Base-by-base conservation (phyloP, 2,329 filamentous ascomycete genomes). In the Madurella fahalii region DNA sequence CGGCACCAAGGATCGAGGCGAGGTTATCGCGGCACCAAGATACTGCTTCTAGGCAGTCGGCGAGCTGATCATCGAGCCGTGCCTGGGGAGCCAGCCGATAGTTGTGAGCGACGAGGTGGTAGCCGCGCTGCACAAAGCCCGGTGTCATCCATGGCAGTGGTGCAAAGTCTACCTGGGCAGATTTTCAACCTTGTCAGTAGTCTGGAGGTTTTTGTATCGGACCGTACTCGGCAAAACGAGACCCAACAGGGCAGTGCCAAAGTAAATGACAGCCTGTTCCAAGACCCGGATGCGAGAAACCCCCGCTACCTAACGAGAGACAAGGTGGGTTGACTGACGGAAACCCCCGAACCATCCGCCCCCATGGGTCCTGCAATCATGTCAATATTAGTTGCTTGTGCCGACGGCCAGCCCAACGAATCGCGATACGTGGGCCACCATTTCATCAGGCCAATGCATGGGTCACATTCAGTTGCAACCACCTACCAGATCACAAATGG, bases 21-120 rank as follows among this genome's bases (percentile, higher is more conserved):
- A 64, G 50, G 17, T 59, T 57, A 1, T 41, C 46, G 9, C 61
- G 62, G 31, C 53, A 54, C 60, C 62, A 63, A 4, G 47, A 42
- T 2, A 64, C 48, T 2, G 56, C 47, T 18, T 54, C 53, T 20
- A 64, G 47, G 9, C 53, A 60, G 53, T 64, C 61, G 31, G 51
- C 52, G 3, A 64, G 50, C 45, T 63, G 61, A 8, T 62, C 56
- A 18, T 61, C 60, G 4, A 59, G 34, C 0, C 57, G 50, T 2
- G 55, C 61, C 42, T 64, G 62, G 9, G 62, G 62, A 3, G 53
- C 60, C 2, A 64, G 58, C 8, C 62, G 60, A 53, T 64, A 64
- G 52, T 58, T 64, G 61, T 61, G 61, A 5, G 61, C 59, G 16
- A 63, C 48, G 12, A 64, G 41, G 47, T 64, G 62, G 44, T 63